Percentiles rank a stretch among this genome's conserved stretches.
These are phyloP conservation scores for Colletotrichum sp. DNA, from an alignment of 2,329 filamentous ascomycete genomes.

Conservation along the genomic window DNA sequence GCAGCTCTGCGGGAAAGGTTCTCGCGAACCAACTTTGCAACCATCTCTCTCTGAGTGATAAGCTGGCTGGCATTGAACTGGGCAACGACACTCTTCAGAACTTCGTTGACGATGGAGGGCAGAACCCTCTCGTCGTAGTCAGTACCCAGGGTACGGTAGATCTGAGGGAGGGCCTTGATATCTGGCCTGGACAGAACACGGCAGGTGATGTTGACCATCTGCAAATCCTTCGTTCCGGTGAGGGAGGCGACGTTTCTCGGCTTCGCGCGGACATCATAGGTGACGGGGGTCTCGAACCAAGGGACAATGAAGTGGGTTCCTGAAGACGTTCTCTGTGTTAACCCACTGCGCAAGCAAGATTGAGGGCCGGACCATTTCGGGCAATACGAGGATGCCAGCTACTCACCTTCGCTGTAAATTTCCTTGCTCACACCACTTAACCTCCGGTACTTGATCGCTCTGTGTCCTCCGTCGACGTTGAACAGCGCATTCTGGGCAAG, in stretches of 20 bases:
- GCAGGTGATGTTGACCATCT: slow-evolving; percentile 99
- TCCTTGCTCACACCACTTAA: slow-evolving; percentile 92
- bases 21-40: slow-evolving; percentile 88
- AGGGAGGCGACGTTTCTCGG: slow-evolving; percentile 95
- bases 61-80: slow-evolving; percentile 99
- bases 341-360: background rate
- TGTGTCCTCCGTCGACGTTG: slow-evolving; percentile 96
- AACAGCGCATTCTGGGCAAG: slow-evolving; percentile 67
- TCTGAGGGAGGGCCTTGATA: slow-evolving; percentile 88
- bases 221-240: slow-evolving; percentile 97
- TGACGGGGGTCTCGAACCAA: slow-evolving; percentile 96
- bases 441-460: slow-evolving; percentile 97
- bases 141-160: slow-evolving; percentile 92
- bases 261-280: slow-evolving; percentile 98
- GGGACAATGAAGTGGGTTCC: slow-evolving; percentile 93
- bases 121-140: slow-evolving; percentile 98
- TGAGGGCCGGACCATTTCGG: background rate
- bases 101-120: slow-evolving; percentile 98
- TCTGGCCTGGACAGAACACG: slow-evolving; percentile 95
- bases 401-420: slow-evolving; percentile 89
- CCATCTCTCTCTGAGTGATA: slow-evolving; percentile 98
- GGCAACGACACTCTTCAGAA: slow-evolving; percentile 96
- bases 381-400: background rate
- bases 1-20: slow-evolving; percentile 91
- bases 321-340: slow-evolving; percentile 35